Evolutionary conservation across 345 rosid species (phyloP).

Genomic region (Lepidium sativum): DNA sequence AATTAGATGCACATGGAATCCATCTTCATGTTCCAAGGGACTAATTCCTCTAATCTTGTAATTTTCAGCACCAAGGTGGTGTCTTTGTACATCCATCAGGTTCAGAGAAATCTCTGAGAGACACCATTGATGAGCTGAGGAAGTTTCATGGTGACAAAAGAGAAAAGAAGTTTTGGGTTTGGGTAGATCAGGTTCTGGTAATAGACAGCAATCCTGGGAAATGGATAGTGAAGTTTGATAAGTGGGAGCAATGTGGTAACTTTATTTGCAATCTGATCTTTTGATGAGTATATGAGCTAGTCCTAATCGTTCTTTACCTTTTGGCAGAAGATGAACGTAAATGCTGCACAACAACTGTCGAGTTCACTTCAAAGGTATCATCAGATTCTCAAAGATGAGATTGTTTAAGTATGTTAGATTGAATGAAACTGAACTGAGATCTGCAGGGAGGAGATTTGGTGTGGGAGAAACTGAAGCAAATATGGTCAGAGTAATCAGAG

Average conservation of each 20-base stretch:
- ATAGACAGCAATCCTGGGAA: slow-evolving; percentile 40
- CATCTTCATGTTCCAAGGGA: background rate
- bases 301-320: background rate
- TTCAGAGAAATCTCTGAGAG: slow-evolving; percentile 45
- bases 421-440: background rate
- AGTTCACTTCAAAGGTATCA: slow-evolving; percentile 49
- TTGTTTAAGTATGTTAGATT: background rate
- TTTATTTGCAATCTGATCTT: background rate
- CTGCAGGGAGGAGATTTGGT: slow-evolving; percentile 35
- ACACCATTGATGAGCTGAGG: slow-evolving; percentile 41
- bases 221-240: slow-evolving; percentile 60
- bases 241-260: slow-evolving; percentile 76
- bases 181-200: slow-evolving; percentile 70
- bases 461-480: slow-evolving; percentile 54
- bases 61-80: slow-evolving; percentile 48
- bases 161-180: slow-evolving; percentile 57
- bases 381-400: background rate
- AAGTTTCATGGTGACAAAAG: slow-evolving; percentile 54
- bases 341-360: slow-evolving; percentile 47
- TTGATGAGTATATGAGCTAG: background rate
- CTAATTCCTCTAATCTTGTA: slow-evolving; percentile 6
- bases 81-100: slow-evolving; percentile 66
- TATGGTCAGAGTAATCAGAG: slow-evolving; percentile 49
- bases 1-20: background rate
- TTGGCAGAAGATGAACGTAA: slow-evolving; percentile 51